Evolutionary conservation across 2,329 filamentous ascomycete genomes (phyloP).

Genomic region (Epichloe typhina): DNA sequence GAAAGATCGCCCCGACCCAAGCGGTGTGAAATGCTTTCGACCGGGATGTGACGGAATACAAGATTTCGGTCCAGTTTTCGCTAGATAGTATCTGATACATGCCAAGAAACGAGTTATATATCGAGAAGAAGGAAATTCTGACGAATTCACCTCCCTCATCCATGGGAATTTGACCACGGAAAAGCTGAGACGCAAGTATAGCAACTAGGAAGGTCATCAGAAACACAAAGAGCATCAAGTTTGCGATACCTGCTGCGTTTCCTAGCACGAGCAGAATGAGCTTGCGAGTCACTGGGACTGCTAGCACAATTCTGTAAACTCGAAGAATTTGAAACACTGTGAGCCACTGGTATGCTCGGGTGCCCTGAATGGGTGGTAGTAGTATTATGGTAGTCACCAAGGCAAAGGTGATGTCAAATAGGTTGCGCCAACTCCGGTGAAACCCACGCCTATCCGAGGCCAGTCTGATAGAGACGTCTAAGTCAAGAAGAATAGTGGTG

Average conservation of each 20-base stretch:
- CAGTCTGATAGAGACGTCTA: slow-evolving; percentile 75
- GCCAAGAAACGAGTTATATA: slow-evolving; percentile 90
- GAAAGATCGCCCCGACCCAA: slow-evolving; percentile 85
- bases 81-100: slow-evolving; percentile 97
- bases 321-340: slow-evolving; percentile 88
- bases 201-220: slow-evolving; percentile 87
- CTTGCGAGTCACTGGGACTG: slow-evolving; percentile 73
- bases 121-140: slow-evolving; percentile 68
- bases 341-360: slow-evolving; percentile 73
- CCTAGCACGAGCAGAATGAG: slow-evolving; percentile 81
- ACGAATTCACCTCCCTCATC: slow-evolving; percentile 48
- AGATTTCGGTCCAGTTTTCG: slow-evolving; percentile 83
- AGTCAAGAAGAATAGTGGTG: slow-evolving; percentile 63
- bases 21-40: slow-evolving; percentile 55
- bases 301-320: slow-evolving; percentile 82
- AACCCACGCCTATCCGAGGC: slow-evolving; percentile 70
- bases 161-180: slow-evolving; percentile 69
- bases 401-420: slow-evolving; percentile 69
- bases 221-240: slow-evolving; percentile 93
- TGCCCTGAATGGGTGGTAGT: slow-evolving; percentile 63
- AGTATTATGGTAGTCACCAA: slow-evolving; percentile 76
- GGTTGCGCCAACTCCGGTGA: slow-evolving; percentile 57
- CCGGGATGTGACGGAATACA: slow-evolving; percentile 69
- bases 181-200: slow-evolving; percentile 86
- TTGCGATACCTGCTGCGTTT: slow-evolving; percentile 82